Evolutionary conservation across 352 stramenopile species (phyloP), one percentile per base, ranked within the genome.

Genomic region (Thalassiosira hispida): DNA sequence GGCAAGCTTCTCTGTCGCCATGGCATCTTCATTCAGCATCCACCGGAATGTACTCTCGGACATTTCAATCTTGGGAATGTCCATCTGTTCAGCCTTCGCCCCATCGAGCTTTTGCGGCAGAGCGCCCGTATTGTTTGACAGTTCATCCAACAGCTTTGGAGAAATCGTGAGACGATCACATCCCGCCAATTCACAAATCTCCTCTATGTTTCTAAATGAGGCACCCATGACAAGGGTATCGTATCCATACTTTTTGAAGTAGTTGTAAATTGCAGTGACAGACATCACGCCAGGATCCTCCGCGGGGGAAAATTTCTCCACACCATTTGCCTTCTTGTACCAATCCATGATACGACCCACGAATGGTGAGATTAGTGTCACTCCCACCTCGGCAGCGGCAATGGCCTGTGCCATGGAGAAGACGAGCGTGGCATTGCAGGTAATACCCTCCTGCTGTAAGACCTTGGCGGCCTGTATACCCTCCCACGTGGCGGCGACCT

Each of bases 401-500:
- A 98, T 97, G 9, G 97, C 97, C 91, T 99, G 98, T 22, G 95
- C 95, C 44, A 99, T 96, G 62, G 91, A 95, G 83, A 99, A 99
- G 60, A 99, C 94, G 61, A 99, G 93, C 23, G 97, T 99, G 81
- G 99, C 95, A 91, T 99, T 99, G 89, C 97, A 99, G 57, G 96
- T 96, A 75, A 99, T 99, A 64, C 97, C 97, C 84, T 99, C 97
- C 73, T 95, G 77, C 87, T 99, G 95, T n/a, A 99, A 90, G 29
- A 98, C 81, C 86, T 98, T 96, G 59, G 96, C 97, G 20, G 97
- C 97, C 87, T 98, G 92, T 74, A 99, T 98, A 29, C 97, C 97
- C 80, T 99, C 96, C 96, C 96, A 99, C 2, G 83, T 90, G 23
- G 91, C 95, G 25, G 96, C 96, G 77, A 99, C 97, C 93, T 99